phyloP scores from a whole-genome alignment of 2,329 filamentous ascomycete genomes.

The Trichoderma lentiforme region DNA sequence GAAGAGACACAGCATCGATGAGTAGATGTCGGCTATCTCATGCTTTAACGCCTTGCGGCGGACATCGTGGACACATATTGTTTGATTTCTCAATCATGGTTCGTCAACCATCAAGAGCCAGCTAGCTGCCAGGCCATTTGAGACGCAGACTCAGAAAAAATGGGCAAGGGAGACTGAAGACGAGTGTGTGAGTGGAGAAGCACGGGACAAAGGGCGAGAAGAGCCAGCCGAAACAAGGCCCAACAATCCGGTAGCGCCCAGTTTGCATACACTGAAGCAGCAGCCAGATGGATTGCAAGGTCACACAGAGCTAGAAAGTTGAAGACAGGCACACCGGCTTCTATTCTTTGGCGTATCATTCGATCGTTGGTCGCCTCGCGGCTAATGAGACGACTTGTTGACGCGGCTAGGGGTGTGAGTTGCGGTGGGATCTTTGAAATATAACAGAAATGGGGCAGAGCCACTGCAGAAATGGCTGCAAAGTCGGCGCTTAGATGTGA shows the following conservation, averaged over 20 bases:
- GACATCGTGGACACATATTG: neutral
- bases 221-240: slow-evolving; percentile 20
- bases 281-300: neutral
- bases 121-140: neutral
- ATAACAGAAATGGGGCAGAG: slow-evolving; percentile 1
- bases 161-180: neutral
- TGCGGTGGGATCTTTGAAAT: slow-evolving; percentile 7
- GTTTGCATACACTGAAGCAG: slow-evolving; percentile 24
- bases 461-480: neutral
- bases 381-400: slow-evolving; percentile 19
- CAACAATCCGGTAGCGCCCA: slow-evolving; percentile 32
- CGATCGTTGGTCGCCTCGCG: slow-evolving; percentile 12
- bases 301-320: neutral
- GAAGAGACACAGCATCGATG: neutral
- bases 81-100: slow-evolving; percentile 16
- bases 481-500: slow-evolving; percentile 29
- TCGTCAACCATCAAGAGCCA: neutral
- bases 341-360: neutral
- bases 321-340: neutral
- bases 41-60: slow-evolving; percentile 22
- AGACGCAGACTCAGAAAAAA: neutral
- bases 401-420: slow-evolving; percentile 20
- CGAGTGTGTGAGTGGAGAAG: neutral
- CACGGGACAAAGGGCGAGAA: neutral
- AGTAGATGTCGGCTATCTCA: slow-evolving; percentile 22